Evolutionary conservation across 2,329 filamentous ascomycete species (phyloP).

Genomic region (Epicoccum sorghinum): DNA sequence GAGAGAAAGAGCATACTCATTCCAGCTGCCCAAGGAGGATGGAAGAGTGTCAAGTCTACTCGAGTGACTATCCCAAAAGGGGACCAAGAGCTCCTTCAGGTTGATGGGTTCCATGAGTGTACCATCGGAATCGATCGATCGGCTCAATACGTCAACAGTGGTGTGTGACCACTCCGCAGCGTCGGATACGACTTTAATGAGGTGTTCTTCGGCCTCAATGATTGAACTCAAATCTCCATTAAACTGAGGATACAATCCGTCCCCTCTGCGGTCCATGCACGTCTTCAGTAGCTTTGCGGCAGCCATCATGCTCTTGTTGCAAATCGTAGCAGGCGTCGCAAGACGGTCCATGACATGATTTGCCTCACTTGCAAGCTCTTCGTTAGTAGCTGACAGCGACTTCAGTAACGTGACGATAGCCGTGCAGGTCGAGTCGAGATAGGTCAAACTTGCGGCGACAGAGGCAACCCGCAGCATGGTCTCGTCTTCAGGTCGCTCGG

Average conservation of each 20-base stretch:
- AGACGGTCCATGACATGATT: constrained; percentile 51
- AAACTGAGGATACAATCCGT: constrained; percentile 38
- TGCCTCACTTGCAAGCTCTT: constrained; percentile 9
- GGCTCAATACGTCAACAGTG: constrained; percentile 5
- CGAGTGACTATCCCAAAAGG: constrained; percentile 13
- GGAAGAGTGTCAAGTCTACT: constrained; percentile 14
- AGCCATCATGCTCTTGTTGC: constrained; percentile 24
- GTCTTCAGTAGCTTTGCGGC: constrained; percentile 31
- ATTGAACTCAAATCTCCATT: constrained; percentile 29
- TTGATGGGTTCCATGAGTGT: constrained; percentile 5
- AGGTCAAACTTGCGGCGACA: constrained; percentile 29
- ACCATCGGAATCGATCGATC: constrained; percentile 13
- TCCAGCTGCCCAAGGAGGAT: constrained; percentile 63
- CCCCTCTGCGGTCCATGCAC: constrained; percentile 27
- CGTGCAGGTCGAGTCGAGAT: constrained; percentile 29
- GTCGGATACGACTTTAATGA: constrained; percentile 23
- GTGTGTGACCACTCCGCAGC: constrained; percentile 14
- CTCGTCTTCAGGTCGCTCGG: constrained; percentile 34
- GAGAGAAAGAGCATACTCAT: constrained; percentile 60
- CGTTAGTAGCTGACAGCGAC: constrained; percentile 10
- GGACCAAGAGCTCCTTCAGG: constrained; percentile 6
- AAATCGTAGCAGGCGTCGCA: constrained; percentile 19
- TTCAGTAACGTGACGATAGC: constrained; percentile 21
- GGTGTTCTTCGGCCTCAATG: constrained; percentile 24
- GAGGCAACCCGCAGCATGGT: constrained; percentile 26